Base-by-base conservation (phyloP, 129 eudicot species). In the Centaurea solstitialis region DNA sequence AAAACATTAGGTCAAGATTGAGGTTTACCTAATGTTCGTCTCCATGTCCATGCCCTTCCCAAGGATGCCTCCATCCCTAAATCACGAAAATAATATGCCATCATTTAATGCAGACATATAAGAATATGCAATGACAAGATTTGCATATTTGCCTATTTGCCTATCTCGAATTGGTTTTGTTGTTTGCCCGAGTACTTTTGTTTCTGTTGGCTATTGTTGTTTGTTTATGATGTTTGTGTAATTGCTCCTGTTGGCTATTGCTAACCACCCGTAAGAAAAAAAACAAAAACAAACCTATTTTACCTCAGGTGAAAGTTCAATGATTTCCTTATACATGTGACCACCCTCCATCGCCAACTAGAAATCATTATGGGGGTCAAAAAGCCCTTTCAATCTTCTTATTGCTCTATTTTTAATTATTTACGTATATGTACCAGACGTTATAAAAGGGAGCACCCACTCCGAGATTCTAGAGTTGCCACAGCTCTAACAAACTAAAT, bases 21-120 rank as follows among this genome's bases (percentile, higher is more conserved):
- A 8, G 59, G 5, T 64, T 73, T 73, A 87, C 91, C 93, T 91
- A 87, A 86, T 89, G 93, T 41, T 80, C 87, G 5, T 80, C 84
- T 76, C 83, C 83, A 57, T 79, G 87, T 30, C 91, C 92, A 86
- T 88, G 97, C 38, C 97, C 97, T 23, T 91, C 97, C 97, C 97
- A 91, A 24, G 97, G 97, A 81, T 91, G 97, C 78, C 94, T 68
- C 97, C 93, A 91, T 72, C 97, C 97, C 97, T 91, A 76, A 76
- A 26, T 69, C 3, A 12, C 66, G 13, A 38, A 7, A 79, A 9
- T 50, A 45, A 18, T 11, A n/a, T n/a, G n/a, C n/a, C n/a, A n/a
- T n/a, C 12, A 62, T 72, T 62, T 57, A 73, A 73, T 22, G 4
- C 20, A 24, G 5, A 28, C 35, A 40, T 68, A 47, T 40, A 47